Conservation (phyloP, 208 protist species). For the Tritrichomonas foetus region DNA sequence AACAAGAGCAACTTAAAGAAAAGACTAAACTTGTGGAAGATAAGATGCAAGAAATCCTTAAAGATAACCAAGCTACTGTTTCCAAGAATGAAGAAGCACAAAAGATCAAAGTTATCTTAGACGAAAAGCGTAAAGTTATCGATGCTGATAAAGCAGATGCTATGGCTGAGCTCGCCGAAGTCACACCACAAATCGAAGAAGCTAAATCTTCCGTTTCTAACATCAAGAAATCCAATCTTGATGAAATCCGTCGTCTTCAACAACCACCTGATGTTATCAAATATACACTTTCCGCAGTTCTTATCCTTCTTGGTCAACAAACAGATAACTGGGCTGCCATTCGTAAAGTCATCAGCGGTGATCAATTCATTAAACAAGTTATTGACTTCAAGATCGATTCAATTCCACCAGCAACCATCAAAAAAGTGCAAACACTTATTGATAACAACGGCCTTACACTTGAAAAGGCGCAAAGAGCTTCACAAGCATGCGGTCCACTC, state of each 20-base stretch:
- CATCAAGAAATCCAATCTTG: conserved; percentile 86
- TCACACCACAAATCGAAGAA: conserved; percentile 83
- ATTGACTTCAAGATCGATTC: conserved; percentile 78
- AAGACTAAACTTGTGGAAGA: conserved; percentile 72
- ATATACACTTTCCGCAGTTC: conserved; percentile 66
- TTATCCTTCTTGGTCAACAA: conserved; percentile 55
- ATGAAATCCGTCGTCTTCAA: conserved; percentile 88
- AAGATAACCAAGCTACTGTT: conserved; percentile 63
- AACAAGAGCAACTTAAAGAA: conserved; percentile 68
- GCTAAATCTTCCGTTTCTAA: conserved; percentile 68
- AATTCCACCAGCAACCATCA: conserved; percentile 36
- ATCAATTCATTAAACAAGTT: conserved; percentile 84
- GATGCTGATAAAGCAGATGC: conserved; percentile 62
- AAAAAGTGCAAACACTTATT: conserved; percentile 70
- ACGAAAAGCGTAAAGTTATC: conserved; percentile 63
- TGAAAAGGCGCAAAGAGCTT: conserved; percentile 81
- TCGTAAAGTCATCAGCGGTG: conserved; percentile 74
- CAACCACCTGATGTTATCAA: conserved; percentile 86
- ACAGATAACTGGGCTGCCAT: conserved; percentile 81
- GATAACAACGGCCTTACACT: conserved; percentile 78
- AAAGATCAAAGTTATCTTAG: conserved; percentile 66
- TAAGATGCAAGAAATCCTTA: conserved; percentile 74
- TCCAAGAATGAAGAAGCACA: conserved; percentile 71
- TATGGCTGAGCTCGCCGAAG: conserved; percentile 79
- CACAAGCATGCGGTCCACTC: conserved; percentile 86